These are phyloP conservation scores for Colletotrichum orchidophilum DNA, from an alignment of 2,329 filamentous ascomycete species.

Conservation along the genomic window DNA sequence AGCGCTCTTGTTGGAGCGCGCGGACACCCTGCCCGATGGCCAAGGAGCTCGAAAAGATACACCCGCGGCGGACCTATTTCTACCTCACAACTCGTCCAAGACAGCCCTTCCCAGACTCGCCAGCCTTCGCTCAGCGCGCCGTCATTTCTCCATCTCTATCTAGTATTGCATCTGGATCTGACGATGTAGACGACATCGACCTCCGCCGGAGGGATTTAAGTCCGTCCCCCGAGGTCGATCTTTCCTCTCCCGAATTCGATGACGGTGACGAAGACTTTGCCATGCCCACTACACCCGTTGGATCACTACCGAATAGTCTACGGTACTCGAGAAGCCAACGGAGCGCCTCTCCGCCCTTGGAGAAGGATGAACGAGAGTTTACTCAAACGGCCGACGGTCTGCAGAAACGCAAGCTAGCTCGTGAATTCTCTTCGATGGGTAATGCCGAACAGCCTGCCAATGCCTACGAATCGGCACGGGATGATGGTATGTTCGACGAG, in stretches of 20 bases:
- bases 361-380: conserved; percentile 96
- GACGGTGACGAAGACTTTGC: conserved; percentile 70
- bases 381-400: conserved; percentile 93
- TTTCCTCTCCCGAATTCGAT: conserved; percentile 88
- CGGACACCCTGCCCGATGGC: conserved; percentile 85
- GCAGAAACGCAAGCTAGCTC: conserved; percentile 70
- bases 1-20: conserved; percentile 83
- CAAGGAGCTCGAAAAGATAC: conserved; percentile 91
- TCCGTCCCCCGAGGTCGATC: conserved; percentile 91
- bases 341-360: conserved; percentile 86
- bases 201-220: conserved; percentile 78
- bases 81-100: conserved; percentile 90
- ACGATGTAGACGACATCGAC: conserved; percentile 74
- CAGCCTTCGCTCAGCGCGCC: conserved; percentile 50
- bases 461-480: conserved; percentile 54
- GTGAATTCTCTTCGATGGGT: conserved; percentile 47
- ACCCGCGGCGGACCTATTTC: conserved; percentile 95
- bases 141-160: conserved; percentile 89
- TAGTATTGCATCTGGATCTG: conserved; percentile 64
- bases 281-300: conserved; percentile 69
- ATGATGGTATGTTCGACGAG: conserved; percentile 65
- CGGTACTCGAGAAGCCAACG: conserved; percentile 56
- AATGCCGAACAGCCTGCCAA: conserved; percentile 44
- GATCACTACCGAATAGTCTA: conserved; percentile 67
- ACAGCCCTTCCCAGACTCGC: conserved; percentile 74